Evolutionary conservation across 2,329 filamentous ascomycete species (phyloP).

Genomic region (Cercospora janseana): DNA sequence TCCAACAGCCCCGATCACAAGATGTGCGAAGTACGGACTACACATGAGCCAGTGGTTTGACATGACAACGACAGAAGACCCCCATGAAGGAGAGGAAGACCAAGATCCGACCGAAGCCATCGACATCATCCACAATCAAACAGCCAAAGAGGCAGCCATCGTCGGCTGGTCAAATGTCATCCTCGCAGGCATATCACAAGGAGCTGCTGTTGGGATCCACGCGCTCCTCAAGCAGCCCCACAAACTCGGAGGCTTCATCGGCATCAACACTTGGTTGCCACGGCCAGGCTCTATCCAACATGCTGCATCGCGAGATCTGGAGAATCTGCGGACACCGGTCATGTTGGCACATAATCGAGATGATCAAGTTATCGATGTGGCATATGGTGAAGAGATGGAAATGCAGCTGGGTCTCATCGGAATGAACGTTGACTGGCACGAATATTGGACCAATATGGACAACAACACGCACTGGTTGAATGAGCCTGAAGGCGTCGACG

Average conservation of each 20-base stretch:
- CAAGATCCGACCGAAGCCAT: constrained; percentile 17
- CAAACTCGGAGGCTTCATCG: constrained; percentile 26
- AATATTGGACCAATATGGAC: constrained; percentile 17
- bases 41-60: constrained; percentile 44
- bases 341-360: constrained; percentile 23
- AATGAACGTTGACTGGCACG: constrained; percentile 21
- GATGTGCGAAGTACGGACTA: constrained; percentile 30
- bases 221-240: constrained; percentile 20
- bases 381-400: constrained; percentile 24
- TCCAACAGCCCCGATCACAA: constrained; percentile 28
- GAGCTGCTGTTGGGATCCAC: constrained; percentile 25
- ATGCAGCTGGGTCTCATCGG: constrained; percentile 16
- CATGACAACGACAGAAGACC: constrained; percentile 35
- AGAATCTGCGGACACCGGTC: constrained; percentile 22
- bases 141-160: constrained; percentile 19
- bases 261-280: constrained; percentile 27
- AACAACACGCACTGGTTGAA: constrained; percentile 27
- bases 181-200: constrained; percentile 30
- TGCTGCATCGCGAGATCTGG: constrained; percentile 1
- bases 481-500: constrained; percentile 26
- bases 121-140: constrained; percentile 14
- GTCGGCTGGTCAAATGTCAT: constrained; percentile 25
- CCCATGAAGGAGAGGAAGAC: constrained; percentile 29
- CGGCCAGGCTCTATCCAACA: constrained; percentile 4
- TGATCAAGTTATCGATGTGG: constrained; percentile 24